phyloP scores from a whole-genome alignment of 768 basidiomycete species.

The Xanthoconium purpureum region DNA sequence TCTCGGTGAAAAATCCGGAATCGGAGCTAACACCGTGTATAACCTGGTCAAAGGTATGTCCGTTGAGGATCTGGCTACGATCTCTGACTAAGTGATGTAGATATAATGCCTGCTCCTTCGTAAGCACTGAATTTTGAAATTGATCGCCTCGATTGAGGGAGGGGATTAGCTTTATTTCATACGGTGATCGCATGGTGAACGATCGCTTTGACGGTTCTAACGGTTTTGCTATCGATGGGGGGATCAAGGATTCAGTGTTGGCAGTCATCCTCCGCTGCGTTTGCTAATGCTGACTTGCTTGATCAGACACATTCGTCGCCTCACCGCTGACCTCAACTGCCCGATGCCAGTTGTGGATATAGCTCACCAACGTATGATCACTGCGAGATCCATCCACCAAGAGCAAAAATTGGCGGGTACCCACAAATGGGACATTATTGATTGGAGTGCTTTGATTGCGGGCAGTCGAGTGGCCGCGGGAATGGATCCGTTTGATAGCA shows the following conservation, averaged over 20 bases:
- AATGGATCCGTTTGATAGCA: constrained; percentile 42
- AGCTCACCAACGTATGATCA: constrained; percentile 76
- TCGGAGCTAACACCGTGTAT: constrained; percentile 59
- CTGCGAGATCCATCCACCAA: constrained; percentile 70
- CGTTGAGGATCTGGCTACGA: not conserved
- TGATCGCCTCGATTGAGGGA: constrained; percentile 1
- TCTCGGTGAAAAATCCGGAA: constrained; percentile 79
- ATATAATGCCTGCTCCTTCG: constrained; percentile 67
- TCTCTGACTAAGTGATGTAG: constrained; percentile 34
- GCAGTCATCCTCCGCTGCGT: constrained; percentile 18
- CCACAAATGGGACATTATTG: constrained; percentile 55
- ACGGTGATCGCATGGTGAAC: constrained; percentile 66
- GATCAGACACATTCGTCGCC: constrained; percentile 60
- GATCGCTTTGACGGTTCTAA: constrained; percentile 70
- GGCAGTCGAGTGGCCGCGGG: constrained; percentile 77
- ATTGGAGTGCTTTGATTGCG: constrained; percentile 82
- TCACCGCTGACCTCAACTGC: constrained; percentile 61
- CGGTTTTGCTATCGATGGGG: constrained; percentile 83
- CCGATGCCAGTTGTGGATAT: constrained; percentile 72
- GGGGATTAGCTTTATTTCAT: constrained; percentile 44
- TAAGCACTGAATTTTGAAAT: constrained; percentile 26
- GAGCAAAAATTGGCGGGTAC: constrained; percentile 43
- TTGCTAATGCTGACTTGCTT: constrained; percentile 2
- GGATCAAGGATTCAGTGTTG: constrained; percentile 77
- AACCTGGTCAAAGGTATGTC: constrained; percentile 54